Base-by-base conservation (phyloP, 495 filamentous ascomycete genomes). In the Elaphomyces granulatus region DNA sequence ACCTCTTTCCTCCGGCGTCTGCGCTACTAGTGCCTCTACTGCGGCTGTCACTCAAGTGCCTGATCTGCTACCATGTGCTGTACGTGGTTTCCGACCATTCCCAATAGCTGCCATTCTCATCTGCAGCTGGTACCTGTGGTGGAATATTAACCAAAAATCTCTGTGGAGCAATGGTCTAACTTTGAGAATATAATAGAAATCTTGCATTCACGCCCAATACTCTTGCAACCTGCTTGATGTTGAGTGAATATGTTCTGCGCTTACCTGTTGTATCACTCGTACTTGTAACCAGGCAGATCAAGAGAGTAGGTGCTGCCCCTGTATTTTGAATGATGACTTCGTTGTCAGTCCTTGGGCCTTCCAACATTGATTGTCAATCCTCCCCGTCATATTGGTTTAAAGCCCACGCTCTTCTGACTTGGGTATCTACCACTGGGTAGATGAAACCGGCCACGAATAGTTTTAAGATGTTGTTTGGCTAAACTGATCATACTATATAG, bases 201-300 rank as follows among this genome's bases (percentile, higher is more conserved):
- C 32, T 3, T 84, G 80, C 48, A 73, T 70, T n/a, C n/a, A n/a
- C n/a, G 8, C 56, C 58, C 37, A 41, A 53, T 15, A 23, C 63
- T 9, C 67, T 71, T 87, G 83, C 58, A 57, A 62, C 10, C 38
- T 47, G 12, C 49, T 68, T 35, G 71, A 85, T 42, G 52, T 75
- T 44, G 47, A 56, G 28, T 92, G 85, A 53, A 83, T 87, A 49
- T 92, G 85, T 61, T 48, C 43, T 8, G 61, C 70, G 54, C 46
- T 90, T 41, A 59, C 74, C 20, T 82, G 78, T 64, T 93, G 85
- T 53, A 63, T 92, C 4, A 50, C 55, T 17, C 50, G 47, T 2
- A 53, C 42, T 8, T 93, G 85, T 58, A 45, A 53, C 33, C 6
- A 42, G 1, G 53, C 55, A 0, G 78, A 82, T 30, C 72, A 82